Evolutionary conservation across 2,329 filamentous ascomycete species (phyloP).

Genomic region (Aspergillus arachidicola): DNA sequence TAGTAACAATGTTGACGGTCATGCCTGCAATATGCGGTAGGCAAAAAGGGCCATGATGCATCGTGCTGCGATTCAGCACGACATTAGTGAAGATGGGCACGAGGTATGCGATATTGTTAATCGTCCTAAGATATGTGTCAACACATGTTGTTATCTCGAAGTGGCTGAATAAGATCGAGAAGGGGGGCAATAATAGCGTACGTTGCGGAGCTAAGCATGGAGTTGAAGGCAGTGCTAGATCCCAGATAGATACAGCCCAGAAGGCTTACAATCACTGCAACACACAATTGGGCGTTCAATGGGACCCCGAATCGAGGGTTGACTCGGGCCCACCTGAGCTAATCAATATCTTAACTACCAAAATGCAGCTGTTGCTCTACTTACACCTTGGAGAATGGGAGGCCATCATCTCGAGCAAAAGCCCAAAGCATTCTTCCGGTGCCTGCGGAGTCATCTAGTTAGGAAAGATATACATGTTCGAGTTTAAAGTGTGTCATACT

Average conservation of each 20-base stretch:
- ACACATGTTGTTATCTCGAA: background rate
- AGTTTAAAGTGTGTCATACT: conserved; percentile 26
- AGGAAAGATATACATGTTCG: background rate
- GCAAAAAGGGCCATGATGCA: conserved; percentile 50
- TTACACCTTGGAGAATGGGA: conserved; percentile 33
- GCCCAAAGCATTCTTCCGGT: conserved; percentile 62
- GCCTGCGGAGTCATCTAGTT: conserved; percentile 30
- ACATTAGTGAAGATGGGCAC: conserved; percentile 52
- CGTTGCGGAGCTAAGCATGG: conserved; percentile 40
- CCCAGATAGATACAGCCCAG: conserved; percentile 68
- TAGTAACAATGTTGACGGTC: conserved; percentile 48
- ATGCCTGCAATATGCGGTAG: conserved; percentile 45
- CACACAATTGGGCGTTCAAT: conserved; percentile 59
- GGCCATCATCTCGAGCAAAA: conserved; percentile 56
- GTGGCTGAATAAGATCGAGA: background rate
- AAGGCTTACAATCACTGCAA: conserved; percentile 54
- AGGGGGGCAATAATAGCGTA: conserved; percentile 5
- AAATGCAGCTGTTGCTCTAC: background rate
- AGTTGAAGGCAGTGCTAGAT: conserved; percentile 67
- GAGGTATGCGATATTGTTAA: conserved; percentile 51
- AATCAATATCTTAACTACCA: background rate
- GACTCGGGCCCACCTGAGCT: conserved; percentile 49
- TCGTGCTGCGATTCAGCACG: conserved; percentile 45
- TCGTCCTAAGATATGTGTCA: conserved; percentile 35
- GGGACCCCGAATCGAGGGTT: conserved; percentile 46